These are phyloP conservation scores for Paracorniculantispora psalliotae DNA, from an alignment of 2,329 filamentous ascomycete genomes.

Conservation along the genomic window DNA sequence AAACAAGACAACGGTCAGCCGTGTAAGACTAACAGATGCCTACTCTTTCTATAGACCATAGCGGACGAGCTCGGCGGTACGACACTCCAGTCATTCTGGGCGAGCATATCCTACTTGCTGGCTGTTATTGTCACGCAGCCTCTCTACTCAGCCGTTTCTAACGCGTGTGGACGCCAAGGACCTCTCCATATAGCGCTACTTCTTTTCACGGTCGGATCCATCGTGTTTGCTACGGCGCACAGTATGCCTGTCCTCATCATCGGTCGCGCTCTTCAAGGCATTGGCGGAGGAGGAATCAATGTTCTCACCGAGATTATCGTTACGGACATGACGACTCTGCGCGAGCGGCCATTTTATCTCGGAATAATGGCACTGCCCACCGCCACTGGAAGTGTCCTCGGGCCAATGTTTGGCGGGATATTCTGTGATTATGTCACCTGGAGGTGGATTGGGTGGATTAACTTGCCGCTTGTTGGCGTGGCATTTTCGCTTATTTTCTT, in stretches of 20 bases:
- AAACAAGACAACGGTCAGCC: too few species aligned
- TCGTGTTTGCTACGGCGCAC: conserved; percentile 30
- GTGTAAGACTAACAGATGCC: too few species aligned
- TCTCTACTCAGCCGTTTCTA: conserved; percentile 28
- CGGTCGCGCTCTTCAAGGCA: conserved; percentile 30
- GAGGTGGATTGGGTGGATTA: too few species aligned
- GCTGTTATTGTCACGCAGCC: conserved; percentile 58
- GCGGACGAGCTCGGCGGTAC: conserved; percentile 46
- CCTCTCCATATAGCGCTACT: conserved; percentile 23
- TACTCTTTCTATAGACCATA: conserved; percentile 28
- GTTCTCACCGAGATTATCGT: conserved; percentile 26
- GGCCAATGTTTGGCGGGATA: too few species aligned
- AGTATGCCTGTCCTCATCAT: conserved; percentile 25
- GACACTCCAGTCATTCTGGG: conserved; percentile 63
- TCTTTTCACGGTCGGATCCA: conserved; percentile 37
- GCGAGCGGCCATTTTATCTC: too few species aligned
- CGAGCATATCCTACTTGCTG: conserved; percentile 64
- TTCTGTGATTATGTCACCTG: too few species aligned
- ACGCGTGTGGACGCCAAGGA: conserved; percentile 29
- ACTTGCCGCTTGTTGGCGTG: too few species aligned
- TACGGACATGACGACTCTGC: too few species aligned
- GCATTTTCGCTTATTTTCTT: too few species aligned
- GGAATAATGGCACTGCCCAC: too few species aligned
- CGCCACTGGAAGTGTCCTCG: too few species aligned
- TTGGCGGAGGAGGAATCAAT: conserved; percentile 28